A percentile compares a stretch with the other conserved stretches of the same genome.
Evolutionary conservation across 345 rosid species (phyloP).

Genomic region (Syzygium aromaticum): DNA sequence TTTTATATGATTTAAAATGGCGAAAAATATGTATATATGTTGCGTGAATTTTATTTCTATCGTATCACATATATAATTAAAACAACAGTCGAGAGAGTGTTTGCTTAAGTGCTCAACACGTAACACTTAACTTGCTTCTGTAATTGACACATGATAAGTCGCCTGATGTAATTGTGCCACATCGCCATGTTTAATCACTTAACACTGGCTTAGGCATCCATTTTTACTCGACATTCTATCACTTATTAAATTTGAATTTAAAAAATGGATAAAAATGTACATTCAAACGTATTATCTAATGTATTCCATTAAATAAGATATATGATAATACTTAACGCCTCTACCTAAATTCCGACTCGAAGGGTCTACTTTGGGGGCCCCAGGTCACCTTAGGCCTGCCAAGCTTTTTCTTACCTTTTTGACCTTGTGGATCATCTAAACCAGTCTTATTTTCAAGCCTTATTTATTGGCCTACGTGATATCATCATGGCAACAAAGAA

Average conservation of each 20-base stretch:
- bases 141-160: neutral
- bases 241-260: neutral
- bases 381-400: neutral
- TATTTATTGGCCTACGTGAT: neutral
- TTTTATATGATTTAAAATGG: neutral
- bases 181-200: neutral
- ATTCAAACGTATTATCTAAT: neutral
- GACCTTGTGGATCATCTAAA: neutral
- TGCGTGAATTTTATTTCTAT: neutral
- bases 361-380: neutral
- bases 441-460: neutral
- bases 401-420: neutral
- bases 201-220: neutral
- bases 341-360: neutral
- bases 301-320: neutral
- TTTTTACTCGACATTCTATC: neutral
- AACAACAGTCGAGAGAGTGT: neutral
- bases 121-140: neutral
- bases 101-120: rapidly evolving
- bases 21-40: neutral
- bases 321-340: neutral
- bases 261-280: neutral
- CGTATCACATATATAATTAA: neutral
- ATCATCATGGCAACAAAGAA: neutral
- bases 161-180: rapidly evolving